A percentile compares a stretch with the other conserved stretches of the same genome.
These are phyloP conservation scores for Zancudomyces culisetae DNA, from an alignment of 371 early-diverging fungal genomes.

Conservation along the genomic window DNA sequence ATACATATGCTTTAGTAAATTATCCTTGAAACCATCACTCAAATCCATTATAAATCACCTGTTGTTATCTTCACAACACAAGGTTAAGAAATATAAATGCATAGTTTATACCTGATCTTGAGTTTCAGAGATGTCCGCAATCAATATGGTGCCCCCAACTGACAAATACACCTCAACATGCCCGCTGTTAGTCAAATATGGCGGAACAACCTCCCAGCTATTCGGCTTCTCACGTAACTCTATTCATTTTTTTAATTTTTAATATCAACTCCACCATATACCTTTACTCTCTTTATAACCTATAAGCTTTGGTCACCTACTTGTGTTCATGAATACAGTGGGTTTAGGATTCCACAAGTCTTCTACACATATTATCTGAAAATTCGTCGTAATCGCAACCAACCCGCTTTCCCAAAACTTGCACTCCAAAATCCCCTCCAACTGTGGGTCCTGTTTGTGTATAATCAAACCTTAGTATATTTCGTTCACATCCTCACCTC, in stretches of 20 bases:
- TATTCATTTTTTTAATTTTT: conserved; percentile 4
- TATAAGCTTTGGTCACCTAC: conserved; percentile 11
- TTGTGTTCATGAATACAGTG: conserved; percentile 50
- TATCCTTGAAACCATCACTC: too few species aligned
- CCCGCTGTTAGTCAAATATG: conserved; percentile 63
- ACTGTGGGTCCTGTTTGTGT: conserved; percentile 53
- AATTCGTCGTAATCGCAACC: conserved; percentile 70
- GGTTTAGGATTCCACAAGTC: conserved; percentile 75
- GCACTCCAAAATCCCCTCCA: conserved; percentile 58
- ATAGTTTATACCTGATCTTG: conserved; percentile 74
- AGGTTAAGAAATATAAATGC: too few species aligned
- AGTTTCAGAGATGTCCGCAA: conserved; percentile 56
- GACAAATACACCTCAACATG: conserved; percentile 79
- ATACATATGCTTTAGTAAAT: too few species aligned
- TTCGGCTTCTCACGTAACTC: conserved; percentile 45
- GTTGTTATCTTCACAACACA: too few species aligned
- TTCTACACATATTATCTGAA: conserved; percentile 56
- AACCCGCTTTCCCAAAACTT: conserved; percentile 74
- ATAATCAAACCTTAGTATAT: too few species aligned
- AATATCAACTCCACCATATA: background rate
- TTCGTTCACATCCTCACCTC: too few species aligned
- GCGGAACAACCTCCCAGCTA: conserved; percentile 79
- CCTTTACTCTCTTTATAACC: background rate
- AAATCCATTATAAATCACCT: too few species aligned
- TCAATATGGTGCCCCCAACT: conserved; percentile 49